A percentile compares a stretch with the other conserved stretches of the same genome.
phyloP scores from a whole-genome alignment of 2,329 filamentous ascomycete genomes.

The Acarospora socialis region DNA sequence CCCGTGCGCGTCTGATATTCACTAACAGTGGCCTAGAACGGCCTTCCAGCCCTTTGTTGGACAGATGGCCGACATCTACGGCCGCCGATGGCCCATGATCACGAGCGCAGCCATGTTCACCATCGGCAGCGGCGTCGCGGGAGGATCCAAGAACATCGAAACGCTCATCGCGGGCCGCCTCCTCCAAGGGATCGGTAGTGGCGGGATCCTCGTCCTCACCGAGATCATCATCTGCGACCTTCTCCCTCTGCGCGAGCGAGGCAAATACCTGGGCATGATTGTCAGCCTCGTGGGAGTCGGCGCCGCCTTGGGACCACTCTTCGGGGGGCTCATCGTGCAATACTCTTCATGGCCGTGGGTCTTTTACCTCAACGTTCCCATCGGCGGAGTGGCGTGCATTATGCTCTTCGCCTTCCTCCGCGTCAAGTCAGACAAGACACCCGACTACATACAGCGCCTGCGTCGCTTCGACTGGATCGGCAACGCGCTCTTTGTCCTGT shows the following conservation, averaged over 20 bases:
- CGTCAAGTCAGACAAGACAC: slow-evolving; percentile 8
- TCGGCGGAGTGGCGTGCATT: slow-evolving; percentile 21
- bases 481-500: slow-evolving; percentile 18
- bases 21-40: slow-evolving; percentile 18
- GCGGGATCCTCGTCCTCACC: slow-evolving; percentile 27
- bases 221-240: slow-evolving; percentile 34
- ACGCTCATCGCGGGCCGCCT: slow-evolving; percentile 37
- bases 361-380: slow-evolving; percentile 35
- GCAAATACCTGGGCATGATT: slow-evolving; percentile 18
- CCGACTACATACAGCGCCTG: slow-evolving; percentile 6
- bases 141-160: slow-evolving; percentile 28
- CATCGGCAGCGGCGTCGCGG: slow-evolving; percentile 39
- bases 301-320: slow-evolving; percentile 33
- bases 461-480: slow-evolving; percentile 20
- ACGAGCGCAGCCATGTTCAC: slow-evolving; percentile 32
- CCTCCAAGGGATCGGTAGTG: slow-evolving; percentile 28
- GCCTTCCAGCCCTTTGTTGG: slow-evolving; percentile 37
- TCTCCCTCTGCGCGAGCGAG: slow-evolving; percentile 26
- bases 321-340: slow-evolving; percentile 12
- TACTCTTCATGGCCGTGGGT: slow-evolving; percentile 34
- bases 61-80: slow-evolving; percentile 39
- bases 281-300: slow-evolving; percentile 22
- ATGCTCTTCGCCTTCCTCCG: slow-evolving; percentile 17
- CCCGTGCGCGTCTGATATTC: neutral
- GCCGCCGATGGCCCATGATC: slow-evolving; percentile 31